These are phyloP conservation scores for Cystobasidium pallidum DNA, from an alignment of 1,284 basidiomycete genomes.

Conservation along the genomic window DNA sequence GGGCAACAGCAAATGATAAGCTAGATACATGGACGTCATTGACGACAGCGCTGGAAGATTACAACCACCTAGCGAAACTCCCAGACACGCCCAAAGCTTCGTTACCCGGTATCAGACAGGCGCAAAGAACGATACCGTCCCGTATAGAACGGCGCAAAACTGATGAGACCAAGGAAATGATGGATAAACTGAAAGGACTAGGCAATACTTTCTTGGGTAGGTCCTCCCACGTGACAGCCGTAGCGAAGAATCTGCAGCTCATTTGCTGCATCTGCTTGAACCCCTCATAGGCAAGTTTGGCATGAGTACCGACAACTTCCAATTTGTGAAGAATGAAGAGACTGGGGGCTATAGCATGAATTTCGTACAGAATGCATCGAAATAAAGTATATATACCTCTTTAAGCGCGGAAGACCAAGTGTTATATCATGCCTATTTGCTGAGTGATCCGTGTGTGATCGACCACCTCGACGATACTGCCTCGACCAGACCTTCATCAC, in stretches of 20 bases:
- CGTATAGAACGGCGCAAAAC: conserved; percentile 76
- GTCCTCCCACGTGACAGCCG: too few species aligned
- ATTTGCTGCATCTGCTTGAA: not conserved
- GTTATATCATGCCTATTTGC: too few species aligned
- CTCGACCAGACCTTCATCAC: too few species aligned
- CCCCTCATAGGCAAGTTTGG: conserved; percentile 54
- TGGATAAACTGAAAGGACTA: conserved; percentile 87
- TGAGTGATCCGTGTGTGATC: too few species aligned
- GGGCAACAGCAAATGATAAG: conserved; percentile 79
- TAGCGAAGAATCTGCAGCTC: not conserved
- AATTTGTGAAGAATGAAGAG: conserved; percentile 86
- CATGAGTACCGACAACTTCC: conserved; percentile 65
- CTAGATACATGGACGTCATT: conserved; percentile 81
- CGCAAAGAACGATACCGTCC: conserved; percentile 66
- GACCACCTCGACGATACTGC: too few species aligned
- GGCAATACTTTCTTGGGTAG: conserved; percentile 88
- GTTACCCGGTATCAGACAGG: conserved; percentile 60
- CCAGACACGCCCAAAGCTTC: conserved; percentile 66
- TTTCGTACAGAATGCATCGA: conserved; percentile 62
- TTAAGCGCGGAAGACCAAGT: not conserved
- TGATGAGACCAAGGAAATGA: conserved; percentile 87
- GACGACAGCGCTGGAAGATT: conserved; percentile 84
- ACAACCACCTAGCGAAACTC: conserved; percentile 68
- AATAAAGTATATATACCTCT: not conserved
- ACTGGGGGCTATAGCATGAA: conserved; percentile 82